These are phyloP conservation scores for Apophysomyces sp. DNA, from an alignment of 371 early-diverging fungal species.

Conservation along the genomic window DNA sequence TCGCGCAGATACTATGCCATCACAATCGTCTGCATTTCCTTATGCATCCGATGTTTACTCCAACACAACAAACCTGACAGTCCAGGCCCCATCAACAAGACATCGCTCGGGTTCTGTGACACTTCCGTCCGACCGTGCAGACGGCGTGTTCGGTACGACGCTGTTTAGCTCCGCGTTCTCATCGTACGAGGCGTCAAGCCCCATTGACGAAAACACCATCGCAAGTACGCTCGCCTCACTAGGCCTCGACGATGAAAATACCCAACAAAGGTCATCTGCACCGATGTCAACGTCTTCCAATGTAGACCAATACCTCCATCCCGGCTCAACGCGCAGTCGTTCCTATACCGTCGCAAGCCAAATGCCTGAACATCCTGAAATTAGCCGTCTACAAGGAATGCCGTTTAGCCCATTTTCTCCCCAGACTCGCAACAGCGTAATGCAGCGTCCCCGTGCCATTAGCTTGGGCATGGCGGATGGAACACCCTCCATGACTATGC, in stretches of 20 bases:
- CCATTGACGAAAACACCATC: slow-evolving; percentile 42
- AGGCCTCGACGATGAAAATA: slow-evolving; percentile 61
- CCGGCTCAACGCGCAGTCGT: slow-evolving; percentile 46
- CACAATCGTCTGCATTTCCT: slow-evolving; percentile 7
- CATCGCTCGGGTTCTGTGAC: slow-evolving; percentile 45
- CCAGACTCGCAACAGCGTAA: slow-evolving; percentile 5
- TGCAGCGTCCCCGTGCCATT: slow-evolving; percentile 26
- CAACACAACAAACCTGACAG: slow-evolving; percentile 14
- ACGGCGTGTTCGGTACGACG: slow-evolving; percentile 55
- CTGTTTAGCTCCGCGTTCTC: slow-evolving; percentile 34
- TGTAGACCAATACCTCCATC: not conserved
- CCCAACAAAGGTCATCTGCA: not conserved
- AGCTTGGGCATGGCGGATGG: slow-evolving; percentile 23
- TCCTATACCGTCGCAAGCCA: slow-evolving; percentile 55
- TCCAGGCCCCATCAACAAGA: slow-evolving; percentile 12
- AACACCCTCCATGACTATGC: not conserved
- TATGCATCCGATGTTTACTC: slow-evolving; percentile 5
- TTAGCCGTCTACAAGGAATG: slow-evolving; percentile 9
- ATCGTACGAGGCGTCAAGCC: slow-evolving; percentile 42
- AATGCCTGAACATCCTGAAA: slow-evolving; percentile 8
- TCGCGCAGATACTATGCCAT: slow-evolving; percentile 16
- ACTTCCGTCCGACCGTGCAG: slow-evolving; percentile 28
- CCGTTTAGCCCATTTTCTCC: slow-evolving; percentile 10
- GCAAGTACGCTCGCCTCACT: slow-evolving; percentile 69
- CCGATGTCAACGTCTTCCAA: not conserved